phyloP scores from a whole-genome alignment of 2,329 filamentous ascomycete species.

The Penicillium sp. region DNA sequence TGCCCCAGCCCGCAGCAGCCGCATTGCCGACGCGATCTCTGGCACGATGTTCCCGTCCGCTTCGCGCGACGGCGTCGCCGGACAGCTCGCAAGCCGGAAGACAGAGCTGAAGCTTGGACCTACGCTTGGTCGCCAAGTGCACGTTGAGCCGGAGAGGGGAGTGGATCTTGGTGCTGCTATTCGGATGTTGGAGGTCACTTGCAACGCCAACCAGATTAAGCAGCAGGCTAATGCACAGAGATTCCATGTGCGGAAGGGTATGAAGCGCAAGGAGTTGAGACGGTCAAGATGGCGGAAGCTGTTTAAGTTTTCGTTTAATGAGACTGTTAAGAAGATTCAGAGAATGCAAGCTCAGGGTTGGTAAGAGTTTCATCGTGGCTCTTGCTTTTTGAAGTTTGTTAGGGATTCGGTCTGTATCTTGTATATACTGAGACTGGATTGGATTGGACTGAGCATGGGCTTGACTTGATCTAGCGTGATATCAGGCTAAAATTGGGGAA shows the following conservation, averaged over 20 bases:
- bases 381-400: background rate
- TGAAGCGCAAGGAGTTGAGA: constrained; percentile 41
- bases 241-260: constrained; percentile 45
- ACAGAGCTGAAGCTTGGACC: constrained; percentile 39
- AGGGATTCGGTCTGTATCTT: constrained; percentile 5
- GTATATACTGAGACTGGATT: constrained; percentile 18
- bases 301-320: constrained; percentile 47
- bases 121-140: constrained; percentile 37
- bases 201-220: constrained; percentile 35
- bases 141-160: constrained; percentile 36
- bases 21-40: constrained; percentile 21
- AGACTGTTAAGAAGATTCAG: constrained; percentile 44
- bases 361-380: constrained; percentile 26
- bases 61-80: constrained; percentile 7
- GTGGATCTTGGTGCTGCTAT: constrained; percentile 32
- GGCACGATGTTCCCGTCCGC: constrained; percentile 7
- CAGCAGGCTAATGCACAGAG: constrained; percentile 34
- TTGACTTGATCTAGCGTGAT: constrained; percentile 7
- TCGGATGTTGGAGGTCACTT: constrained; percentile 27
- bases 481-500: constrained; percentile 6
- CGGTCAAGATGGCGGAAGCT: constrained; percentile 44
- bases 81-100: constrained; percentile 23
- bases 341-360: constrained; percentile 49
- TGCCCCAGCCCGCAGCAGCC: background rate
- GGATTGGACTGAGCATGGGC: constrained; percentile 1